Percentiles rank a stretch among this genome's conserved stretches.
Evolutionary conservation across 225 moss, liverwort and hornwort genomes (phyloP).

Genomic region (Sphagnum tenellum): DNA sequence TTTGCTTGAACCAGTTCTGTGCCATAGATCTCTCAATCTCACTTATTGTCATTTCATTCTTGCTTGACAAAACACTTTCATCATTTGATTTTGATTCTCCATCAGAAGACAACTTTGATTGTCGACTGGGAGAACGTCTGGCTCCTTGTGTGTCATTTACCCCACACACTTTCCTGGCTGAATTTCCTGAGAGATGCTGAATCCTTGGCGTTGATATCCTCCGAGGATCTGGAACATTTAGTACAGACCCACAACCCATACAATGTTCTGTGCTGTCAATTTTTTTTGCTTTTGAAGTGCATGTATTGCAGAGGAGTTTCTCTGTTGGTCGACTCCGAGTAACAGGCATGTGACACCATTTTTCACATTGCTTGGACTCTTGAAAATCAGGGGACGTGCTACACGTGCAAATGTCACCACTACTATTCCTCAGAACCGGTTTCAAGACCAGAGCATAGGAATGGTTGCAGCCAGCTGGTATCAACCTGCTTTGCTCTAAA

Average conservation of each 20-base stretch:
- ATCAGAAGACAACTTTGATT: not conserved
- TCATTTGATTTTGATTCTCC: constrained; percentile 3
- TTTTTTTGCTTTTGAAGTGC: constrained; percentile 5
- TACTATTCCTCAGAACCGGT: constrained; percentile 25
- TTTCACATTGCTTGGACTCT: constrained; percentile 8
- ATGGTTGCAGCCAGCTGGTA: constrained; percentile 32
- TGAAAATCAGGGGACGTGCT: constrained; percentile 14
- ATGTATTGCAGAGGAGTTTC: not conserved
- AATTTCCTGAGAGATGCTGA: constrained; percentile 11
- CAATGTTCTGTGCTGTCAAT: constrained; percentile 5
- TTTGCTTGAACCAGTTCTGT: constrained; percentile 58
- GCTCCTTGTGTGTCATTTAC: constrained; percentile 3
- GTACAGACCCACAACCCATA: constrained; percentile 10
- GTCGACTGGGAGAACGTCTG: constrained; percentile 11
- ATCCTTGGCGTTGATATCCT: not conserved
- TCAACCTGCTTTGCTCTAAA: not conserved
- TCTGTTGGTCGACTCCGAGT: constrained; percentile 2
- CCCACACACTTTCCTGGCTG: constrained; percentile 7
- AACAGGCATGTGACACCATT: constrained; percentile 12
- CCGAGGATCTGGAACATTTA: constrained; percentile 10
- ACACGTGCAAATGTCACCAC: constrained; percentile 10
- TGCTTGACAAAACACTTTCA: not conserved
- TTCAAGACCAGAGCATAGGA: constrained; percentile 39
- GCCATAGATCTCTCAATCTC: constrained; percentile 36
- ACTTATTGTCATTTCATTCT: constrained; percentile 8